Conservation (phyloP, 2,329 filamentous ascomycete genomes). For the Colletotrichum sp. region DNA sequence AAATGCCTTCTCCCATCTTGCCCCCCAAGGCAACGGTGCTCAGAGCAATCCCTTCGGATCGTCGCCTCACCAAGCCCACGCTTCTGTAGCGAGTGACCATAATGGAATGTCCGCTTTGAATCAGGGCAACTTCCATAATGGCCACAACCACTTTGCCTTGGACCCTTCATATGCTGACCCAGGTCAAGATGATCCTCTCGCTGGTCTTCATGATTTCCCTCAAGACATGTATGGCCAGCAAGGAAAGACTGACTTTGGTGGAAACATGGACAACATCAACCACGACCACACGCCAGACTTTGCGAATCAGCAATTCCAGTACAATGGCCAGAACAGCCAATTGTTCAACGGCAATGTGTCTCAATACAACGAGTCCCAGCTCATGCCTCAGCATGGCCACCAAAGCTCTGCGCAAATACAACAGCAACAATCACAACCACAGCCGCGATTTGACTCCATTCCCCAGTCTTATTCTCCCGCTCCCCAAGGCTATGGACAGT, state of each 20-base stretch:
- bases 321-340: constrained; percentile 35
- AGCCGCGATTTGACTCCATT: constrained; percentile 29
- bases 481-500: constrained; percentile 31
- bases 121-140: constrained; percentile 13
- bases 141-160: constrained; percentile 12
- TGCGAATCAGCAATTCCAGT: constrained; percentile 36
- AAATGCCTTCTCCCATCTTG: constrained; percentile 36
- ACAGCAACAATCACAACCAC: constrained; percentile 26
- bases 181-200: constrained; percentile 40
- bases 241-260: constrained; percentile 33
- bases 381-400: constrained; percentile 37
- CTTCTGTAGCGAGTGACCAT: constrained; percentile 10
- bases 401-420: constrained; percentile 39
- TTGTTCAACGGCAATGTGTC: constrained; percentile 35
- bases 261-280: constrained; percentile 33
- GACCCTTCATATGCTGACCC: constrained; percentile 32
- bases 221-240: constrained; percentile 42
- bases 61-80: constrained; percentile 18
- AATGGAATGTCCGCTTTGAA: constrained; percentile 3
- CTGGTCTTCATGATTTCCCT: constrained; percentile 40
- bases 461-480: constrained; percentile 14
- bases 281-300: constrained; percentile 37
- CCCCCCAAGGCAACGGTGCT: constrained; percentile 39
- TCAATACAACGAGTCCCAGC: constrained; percentile 37
- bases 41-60: constrained; percentile 10